A percentile compares a stretch with the other conserved stretches of the same genome.
Evolutionary conservation across 106 monocot species (phyloP).

Genomic region (Allium cepa): DNA sequence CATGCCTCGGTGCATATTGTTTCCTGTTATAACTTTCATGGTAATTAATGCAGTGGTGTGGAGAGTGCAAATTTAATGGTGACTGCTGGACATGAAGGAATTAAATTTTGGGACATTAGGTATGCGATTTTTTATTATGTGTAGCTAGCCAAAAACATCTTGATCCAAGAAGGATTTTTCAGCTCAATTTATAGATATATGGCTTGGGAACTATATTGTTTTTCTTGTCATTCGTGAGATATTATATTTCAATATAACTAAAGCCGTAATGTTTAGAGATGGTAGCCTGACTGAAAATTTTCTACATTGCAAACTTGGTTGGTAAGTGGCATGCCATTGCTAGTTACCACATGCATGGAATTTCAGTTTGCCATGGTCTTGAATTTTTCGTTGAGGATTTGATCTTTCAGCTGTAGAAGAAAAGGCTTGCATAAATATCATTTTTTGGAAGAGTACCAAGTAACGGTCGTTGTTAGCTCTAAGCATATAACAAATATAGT

Average conservation of each 20-base stretch:
- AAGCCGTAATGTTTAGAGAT: not conserved
- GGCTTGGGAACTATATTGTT: not conserved
- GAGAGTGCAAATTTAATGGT: slow-evolving; percentile 68
- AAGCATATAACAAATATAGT: no score
- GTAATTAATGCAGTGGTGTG: slow-evolving; percentile 25
- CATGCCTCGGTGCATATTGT: not conserved
- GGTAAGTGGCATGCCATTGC: no score
- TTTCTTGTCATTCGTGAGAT: not conserved
- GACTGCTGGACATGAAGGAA: slow-evolving; percentile 72
- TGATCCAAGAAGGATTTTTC: no score
- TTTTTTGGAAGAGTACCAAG: no score
- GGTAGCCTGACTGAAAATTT: no score
- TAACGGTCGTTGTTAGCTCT: no score
- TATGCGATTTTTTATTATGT: slow-evolving; percentile 8
- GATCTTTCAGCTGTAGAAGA: no score
- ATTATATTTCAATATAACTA: not conserved
- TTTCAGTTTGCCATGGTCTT: no score
- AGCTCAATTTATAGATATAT: not conserved
- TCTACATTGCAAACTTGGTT: no score
- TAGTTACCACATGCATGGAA: no score
- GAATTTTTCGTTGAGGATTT: no score
- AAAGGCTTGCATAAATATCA: no score
- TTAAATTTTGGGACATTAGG: slow-evolving; percentile 97
- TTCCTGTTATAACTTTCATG: not conserved
- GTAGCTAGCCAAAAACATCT: not conserved